Base-by-base conservation (phyloP, 768 basidiomycete species). In the Tephrocybe rancida region DNA sequence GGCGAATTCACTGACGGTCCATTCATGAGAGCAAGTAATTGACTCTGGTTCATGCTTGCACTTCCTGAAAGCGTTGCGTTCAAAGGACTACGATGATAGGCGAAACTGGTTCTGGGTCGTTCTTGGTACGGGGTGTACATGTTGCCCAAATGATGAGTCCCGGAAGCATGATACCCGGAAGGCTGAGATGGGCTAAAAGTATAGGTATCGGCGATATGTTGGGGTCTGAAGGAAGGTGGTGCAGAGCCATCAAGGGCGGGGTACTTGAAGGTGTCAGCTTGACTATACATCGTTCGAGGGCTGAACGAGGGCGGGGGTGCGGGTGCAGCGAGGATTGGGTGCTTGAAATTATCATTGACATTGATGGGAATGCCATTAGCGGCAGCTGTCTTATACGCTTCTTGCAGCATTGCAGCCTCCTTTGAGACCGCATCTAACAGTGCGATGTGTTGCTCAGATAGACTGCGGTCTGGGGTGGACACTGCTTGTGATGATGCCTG, bases 381-480 rank as follows among this genome's bases (percentile, higher is more conserved):
- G 21, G 54, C 48, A 21, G 53, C 50, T 48, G 45, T 50, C 34
- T 37, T 54, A 39, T 58, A 59, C 52, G 70, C 65, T 52, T 63
- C 82, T 76, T 22, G 77, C 76, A 85, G 78, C 55, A 79, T 77
- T 5, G 84, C 85, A 4, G 90, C 88, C 65, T 92, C 88, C 61
- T 86, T 83, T 0, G 84, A 87, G 30, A 90, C 83, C 13, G 81
- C 74, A 64, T 91, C 88, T 10, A 90, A 72, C 54, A 91, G 73
- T 2, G 88, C 88, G 22, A 87, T 74, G 59, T 86, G 90, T 66
- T 83, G 90, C 67, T 84, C 84, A 67, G 89, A 67, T 85, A 22
- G 70, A 67, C 6, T 81, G 70, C 49, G 80, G 18, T 27, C 25
- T 25, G 27, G 14, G 18, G 24, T 25, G 4, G 25, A 6, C 5